These are phyloP conservation scores for Melampsora occidentalis DNA, from an alignment of 1,284 basidiomycete species.

Conservation along the genomic window DNA sequence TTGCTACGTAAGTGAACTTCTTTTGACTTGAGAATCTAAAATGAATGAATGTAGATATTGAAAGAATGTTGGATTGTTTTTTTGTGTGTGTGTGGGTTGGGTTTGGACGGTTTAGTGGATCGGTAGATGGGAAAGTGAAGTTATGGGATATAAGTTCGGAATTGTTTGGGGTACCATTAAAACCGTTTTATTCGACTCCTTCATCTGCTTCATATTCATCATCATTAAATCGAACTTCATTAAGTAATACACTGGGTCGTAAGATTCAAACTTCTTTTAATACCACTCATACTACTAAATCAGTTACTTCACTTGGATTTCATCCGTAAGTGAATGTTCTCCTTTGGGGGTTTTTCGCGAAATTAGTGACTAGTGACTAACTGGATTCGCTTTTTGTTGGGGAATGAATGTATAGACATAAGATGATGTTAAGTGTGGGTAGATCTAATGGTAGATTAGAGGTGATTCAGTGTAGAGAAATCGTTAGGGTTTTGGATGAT, in stretches of 20 bases:
- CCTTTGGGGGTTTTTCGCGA: background rate
- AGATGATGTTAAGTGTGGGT: background rate
- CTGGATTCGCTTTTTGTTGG: background rate
- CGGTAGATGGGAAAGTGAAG: constrained; percentile 39
- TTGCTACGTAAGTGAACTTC: constrained; percentile 69
- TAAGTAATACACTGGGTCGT: background rate
- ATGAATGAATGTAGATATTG: too few relatives aligned
- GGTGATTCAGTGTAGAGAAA: constrained; percentile 3
- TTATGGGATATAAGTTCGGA: constrained; percentile 30
- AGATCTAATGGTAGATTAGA: background rate
- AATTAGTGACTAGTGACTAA: too few relatives aligned
- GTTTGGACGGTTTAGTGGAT: constrained; percentile 3
- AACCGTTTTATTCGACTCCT: background rate
- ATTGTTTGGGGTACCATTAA: background rate
- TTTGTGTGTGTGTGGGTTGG: too few relatives aligned
- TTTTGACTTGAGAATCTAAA: background rate
- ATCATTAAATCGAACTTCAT: background rate
- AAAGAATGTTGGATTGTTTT: too few relatives aligned
- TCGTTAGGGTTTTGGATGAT: constrained; percentile 2
- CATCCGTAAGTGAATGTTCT: constrained; percentile 28
- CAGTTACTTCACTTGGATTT: constrained; percentile 36
- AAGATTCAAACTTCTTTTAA: too few relatives aligned
- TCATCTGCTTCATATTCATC: background rate
- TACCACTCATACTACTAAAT: background rate
- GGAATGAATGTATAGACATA: background rate